phyloP scores from a whole-genome alignment of 202 grass and related monocot species.

The Cymbopogon flexuosus region DNA sequence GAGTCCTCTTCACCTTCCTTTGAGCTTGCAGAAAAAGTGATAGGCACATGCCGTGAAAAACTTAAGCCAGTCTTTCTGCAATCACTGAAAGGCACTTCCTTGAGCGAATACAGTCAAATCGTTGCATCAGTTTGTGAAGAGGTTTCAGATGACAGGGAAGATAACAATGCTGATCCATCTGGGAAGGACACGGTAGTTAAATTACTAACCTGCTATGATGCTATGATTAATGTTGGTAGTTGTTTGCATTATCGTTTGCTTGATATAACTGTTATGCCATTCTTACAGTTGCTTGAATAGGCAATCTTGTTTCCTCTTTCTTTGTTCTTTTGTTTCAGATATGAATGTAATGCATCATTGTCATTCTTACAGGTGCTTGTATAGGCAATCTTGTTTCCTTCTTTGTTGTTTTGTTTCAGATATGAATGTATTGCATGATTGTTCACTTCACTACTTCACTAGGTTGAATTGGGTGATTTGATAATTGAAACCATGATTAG shows the following conservation, averaged over 20 bases:
- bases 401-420: neutral
- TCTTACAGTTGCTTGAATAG: neutral
- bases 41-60: constrained; percentile 57
- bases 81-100: constrained; percentile 47
- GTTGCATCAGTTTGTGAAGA: constrained; percentile 57
- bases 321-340: neutral
- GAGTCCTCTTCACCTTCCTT: constrained; percentile 54
- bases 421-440: neutral
- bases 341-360: neutral
- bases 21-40: constrained; percentile 76
- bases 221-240: neutral
- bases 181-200: constrained; percentile 48
- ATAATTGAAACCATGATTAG: constrained; percentile 30
- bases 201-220: constrained; percentile 13
- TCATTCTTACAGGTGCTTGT: neutral
- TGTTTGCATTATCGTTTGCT: constrained; percentile 11
- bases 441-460: constrained; percentile 17
- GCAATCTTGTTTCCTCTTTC: neutral
- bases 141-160: constrained; percentile 43
- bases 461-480: neutral
- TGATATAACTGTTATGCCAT: constrained; percentile 2
- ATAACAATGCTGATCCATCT: constrained; percentile 48
- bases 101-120: constrained; percentile 53
- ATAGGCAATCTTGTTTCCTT: neutral
- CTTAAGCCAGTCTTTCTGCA: constrained; percentile 60